Base-by-base conservation (phyloP, 2,329 filamentous ascomycete species). In the Verticillium tricorpus region DNA sequence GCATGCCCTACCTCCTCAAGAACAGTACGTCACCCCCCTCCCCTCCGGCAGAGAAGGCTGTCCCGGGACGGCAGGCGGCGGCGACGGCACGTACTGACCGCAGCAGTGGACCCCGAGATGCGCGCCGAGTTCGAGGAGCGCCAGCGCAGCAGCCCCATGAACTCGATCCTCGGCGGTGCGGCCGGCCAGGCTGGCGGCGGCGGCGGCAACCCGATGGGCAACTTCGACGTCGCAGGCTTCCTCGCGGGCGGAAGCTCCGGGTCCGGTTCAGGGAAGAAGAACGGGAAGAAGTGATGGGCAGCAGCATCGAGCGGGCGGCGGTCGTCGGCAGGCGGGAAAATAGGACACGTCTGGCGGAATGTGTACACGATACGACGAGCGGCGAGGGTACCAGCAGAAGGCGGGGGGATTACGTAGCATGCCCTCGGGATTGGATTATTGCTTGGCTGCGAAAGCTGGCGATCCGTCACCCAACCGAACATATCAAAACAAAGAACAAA, bases 1-100 rank as follows among this genome's bases (percentile, higher is more conserved):
- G 93, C 67, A 92, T 98, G 90, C 95, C 95, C 15, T 95, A 97
- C 76, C 76, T 99, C 61, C 88, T 98, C 80, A 93, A 98, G 59
- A 97, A 95, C 73, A 97, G 93, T 97, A 86, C 65, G 92, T 85
- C 7, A 17, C 40, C 37, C 60, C 28, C 60, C 32, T 50, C 25
- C 32, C 60, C 32, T 50, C 25, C 32, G 34, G 28, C 28, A 28
- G 28, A 5, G 28, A 6, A 45, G 39, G 8, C 37, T 39, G 37
- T 45, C 39, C 15, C n/a, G 8, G 15, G 39, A 19, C 8, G 39
- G 28, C 28, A 28, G 28, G 28, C 28, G 28, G 6, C 28, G 28
- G 28, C 28, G 28, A 28, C 28, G 28, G 28, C n/a, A 25, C 22
- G 45, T 52, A 25, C 45, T 52, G 11, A 52, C 19, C 2, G 8